These are phyloP conservation scores for Mycena pura DNA, from an alignment of 768 basidiomycete genomes.

Conservation along the genomic window DNA sequence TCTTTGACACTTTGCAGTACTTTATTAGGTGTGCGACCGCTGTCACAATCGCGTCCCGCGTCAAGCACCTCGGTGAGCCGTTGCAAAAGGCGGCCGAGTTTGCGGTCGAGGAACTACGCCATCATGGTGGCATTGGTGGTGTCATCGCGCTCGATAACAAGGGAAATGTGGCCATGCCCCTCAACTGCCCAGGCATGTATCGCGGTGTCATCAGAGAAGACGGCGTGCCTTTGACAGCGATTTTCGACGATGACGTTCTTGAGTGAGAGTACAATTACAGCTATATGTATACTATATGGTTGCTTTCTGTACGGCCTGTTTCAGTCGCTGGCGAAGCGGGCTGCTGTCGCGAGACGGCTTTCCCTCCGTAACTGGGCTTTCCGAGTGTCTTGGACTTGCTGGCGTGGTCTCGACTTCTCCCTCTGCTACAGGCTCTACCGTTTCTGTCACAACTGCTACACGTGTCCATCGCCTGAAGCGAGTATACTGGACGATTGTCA, in stretches of 20 bases:
- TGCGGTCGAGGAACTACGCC: constrained; percentile 64
- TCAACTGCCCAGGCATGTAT: constrained; percentile 86
- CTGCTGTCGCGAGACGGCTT: constrained; percentile 29
- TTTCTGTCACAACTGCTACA: constrained; percentile 78
- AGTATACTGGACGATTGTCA: constrained; percentile 65
- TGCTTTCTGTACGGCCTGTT: constrained; percentile 34
- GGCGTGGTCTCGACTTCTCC: constrained; percentile 37
- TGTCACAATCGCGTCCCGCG: constrained; percentile 67
- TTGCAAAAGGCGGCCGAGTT: constrained; percentile 58
- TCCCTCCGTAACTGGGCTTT: constrained; percentile 20
- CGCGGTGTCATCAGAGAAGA: constrained; percentile 75
- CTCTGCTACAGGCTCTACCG: constrained; percentile 59
- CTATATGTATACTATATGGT: constrained; percentile 14
- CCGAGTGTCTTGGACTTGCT: constrained; percentile 1
- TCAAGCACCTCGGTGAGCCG: constrained; percentile 65
- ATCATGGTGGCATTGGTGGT: constrained; percentile 72
- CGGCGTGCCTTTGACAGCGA: constrained; percentile 75
- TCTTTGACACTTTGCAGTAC: constrained; percentile 53
- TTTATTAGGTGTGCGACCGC: constrained; percentile 78
- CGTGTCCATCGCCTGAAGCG: constrained; percentile 88
- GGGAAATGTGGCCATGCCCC: constrained; percentile 75
- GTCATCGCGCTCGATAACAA: constrained; percentile 73
- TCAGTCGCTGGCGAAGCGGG: constrained; percentile 36
- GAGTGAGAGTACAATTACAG: constrained; percentile 23
- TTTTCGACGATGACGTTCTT: constrained; percentile 73